Conservation (phyloP, 352 stramenopile species). For the Plasmopara muralis region DNA sequence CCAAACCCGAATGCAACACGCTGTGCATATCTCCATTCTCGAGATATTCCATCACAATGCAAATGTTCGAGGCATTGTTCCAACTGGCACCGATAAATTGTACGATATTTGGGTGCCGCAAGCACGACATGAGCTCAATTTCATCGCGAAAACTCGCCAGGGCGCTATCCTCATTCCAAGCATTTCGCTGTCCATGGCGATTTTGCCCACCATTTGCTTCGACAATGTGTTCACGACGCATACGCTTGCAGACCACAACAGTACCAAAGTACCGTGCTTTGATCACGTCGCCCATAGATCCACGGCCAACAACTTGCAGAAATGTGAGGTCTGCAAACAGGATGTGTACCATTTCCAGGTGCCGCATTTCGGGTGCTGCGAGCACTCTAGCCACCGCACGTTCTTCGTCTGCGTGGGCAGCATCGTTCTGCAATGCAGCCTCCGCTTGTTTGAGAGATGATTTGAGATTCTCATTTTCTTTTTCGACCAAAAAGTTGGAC, state of each 20-base stretch:
- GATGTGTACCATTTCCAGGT: slow-evolving; percentile 78
- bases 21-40: slow-evolving; percentile 86
- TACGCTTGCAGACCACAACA: slow-evolving; percentile 82
- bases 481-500: slow-evolving; percentile 76
- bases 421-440: slow-evolving; percentile 73
- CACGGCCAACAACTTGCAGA: slow-evolving; percentile 67
- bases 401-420: slow-evolving; percentile 64
- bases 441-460: slow-evolving; percentile 75
- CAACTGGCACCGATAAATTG: slow-evolving; percentile 86
- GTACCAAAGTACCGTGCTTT: slow-evolving; percentile 86
- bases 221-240: slow-evolving; percentile 80
- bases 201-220: slow-evolving; percentile 19
- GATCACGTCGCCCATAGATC: slow-evolving; percentile 85
- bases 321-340: slow-evolving; percentile 79
- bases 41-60: slow-evolving; percentile 87
- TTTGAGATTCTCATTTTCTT: slow-evolving; percentile 79
- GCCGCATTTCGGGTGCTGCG: slow-evolving; percentile 61
- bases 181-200: slow-evolving; percentile 13
- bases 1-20: slow-evolving; percentile 75
- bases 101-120: slow-evolving; percentile 85
- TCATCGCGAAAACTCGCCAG: slow-evolving; percentile 80
- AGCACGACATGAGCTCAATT: slow-evolving; percentile 80
- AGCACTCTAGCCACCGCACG: slow-evolving; percentile 61
- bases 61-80: slow-evolving; percentile 85
- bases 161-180: slow-evolving; percentile 25